Conservation (phyloP, 1,139 yeast genomes). For the Diutina ranongensis region DNA sequence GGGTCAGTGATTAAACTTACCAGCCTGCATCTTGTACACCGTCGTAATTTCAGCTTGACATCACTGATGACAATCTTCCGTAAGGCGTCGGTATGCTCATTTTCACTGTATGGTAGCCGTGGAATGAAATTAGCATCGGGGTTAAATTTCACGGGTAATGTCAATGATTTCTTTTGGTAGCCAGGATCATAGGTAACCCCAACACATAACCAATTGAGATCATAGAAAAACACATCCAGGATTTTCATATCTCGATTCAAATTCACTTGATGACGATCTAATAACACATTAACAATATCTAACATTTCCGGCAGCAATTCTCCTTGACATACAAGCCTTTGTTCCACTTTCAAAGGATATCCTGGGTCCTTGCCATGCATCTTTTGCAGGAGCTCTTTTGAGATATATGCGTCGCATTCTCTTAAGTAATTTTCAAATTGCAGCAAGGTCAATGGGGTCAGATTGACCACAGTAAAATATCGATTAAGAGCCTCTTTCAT, state of each 20-base stretch:
- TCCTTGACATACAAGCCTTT: slow-evolving; percentile 56
- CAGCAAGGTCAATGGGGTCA: slow-evolving; percentile 46
- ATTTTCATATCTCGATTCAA: slow-evolving; percentile 30
- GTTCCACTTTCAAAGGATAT: slow-evolving; percentile 41
- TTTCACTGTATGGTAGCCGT: slow-evolving; percentile 15
- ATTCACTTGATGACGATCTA: slow-evolving; percentile 22
- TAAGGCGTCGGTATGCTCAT: slow-evolving; percentile 30
- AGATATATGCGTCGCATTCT: slow-evolving; percentile 32
- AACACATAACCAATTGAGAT: slow-evolving; percentile 58
- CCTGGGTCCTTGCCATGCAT: slow-evolving; percentile 19
- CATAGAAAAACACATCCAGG: slow-evolving; percentile 49
- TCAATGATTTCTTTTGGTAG: neutral
- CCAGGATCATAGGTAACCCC: slow-evolving; percentile 15
- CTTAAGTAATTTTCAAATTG: slow-evolving; percentile 52
- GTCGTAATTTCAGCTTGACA: slow-evolving; percentile 18
- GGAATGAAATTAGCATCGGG: slow-evolving; percentile 7
- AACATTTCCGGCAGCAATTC: slow-evolving; percentile 36
- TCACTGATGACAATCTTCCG: slow-evolving; percentile 25
- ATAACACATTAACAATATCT: slow-evolving; percentile 19
- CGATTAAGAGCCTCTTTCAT: slow-evolving; percentile 44
- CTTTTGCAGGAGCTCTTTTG: slow-evolving; percentile 18
- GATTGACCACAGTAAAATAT: slow-evolving; percentile 39
- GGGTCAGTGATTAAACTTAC: slow-evolving; percentile 42
- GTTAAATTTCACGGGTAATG: neutral
- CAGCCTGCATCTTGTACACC: slow-evolving; percentile 62